phyloP scores from a whole-genome alignment of 2,329 filamentous ascomycete genomes.

The Ceratocystis variospora region DNA sequence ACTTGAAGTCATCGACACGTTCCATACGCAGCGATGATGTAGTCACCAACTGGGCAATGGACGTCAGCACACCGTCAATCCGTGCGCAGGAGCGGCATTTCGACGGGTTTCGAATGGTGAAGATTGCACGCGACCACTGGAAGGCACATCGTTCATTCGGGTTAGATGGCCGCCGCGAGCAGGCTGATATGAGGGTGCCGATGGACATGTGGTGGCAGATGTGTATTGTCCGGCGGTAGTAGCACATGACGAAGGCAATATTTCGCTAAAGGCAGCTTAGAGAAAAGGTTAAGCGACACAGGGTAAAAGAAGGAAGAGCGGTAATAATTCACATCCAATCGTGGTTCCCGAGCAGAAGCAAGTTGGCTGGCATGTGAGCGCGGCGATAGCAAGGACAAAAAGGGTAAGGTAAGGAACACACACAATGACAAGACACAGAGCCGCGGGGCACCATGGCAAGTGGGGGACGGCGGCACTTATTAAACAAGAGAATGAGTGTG shows the following conservation, averaged over 20 bases:
- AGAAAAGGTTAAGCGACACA: too few species aligned
- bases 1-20: conserved; percentile 8
- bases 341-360: neutral
- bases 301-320: neutral
- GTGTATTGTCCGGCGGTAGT: conserved; percentile 20
- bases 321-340: neutral
- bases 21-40: conserved; percentile 11
- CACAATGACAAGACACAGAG: neutral
- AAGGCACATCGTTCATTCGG: conserved; percentile 7
- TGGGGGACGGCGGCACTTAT: neutral
- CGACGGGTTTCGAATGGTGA: conserved; percentile 13
- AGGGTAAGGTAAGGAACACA: neutral
- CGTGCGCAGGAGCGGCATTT: conserved; percentile 15
- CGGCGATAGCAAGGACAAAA: neutral
- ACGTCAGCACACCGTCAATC: conserved; percentile 10
- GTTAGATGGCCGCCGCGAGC: conserved; percentile 2
- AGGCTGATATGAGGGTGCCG: conserved; percentile 16
- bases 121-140: conserved; percentile 19
- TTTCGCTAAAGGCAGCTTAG: too few species aligned
- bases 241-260: conserved; percentile 20
- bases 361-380: neutral
- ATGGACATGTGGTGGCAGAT: conserved; percentile 20
- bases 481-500: neutral
- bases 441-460: neutral
- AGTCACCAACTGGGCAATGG: conserved; percentile 14